phyloP scores from a whole-genome alignment of 1,284 basidiomycete genomes.

The Austroboletus rostrupii region DNA sequence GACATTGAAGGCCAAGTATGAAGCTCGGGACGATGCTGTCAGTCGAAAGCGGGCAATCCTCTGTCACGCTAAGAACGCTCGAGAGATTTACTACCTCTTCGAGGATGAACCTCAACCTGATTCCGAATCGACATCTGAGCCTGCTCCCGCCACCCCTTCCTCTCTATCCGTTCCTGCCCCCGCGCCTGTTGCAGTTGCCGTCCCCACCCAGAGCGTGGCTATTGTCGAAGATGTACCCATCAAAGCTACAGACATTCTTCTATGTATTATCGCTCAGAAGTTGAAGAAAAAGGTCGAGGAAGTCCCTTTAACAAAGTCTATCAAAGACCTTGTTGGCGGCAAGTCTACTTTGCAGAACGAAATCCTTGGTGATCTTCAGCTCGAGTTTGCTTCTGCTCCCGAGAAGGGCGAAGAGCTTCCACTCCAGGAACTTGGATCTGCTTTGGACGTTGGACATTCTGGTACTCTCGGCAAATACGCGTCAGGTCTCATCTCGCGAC shows the following conservation, averaged over 20 bases:
- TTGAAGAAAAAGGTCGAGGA: constrained; percentile 93
- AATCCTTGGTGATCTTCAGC: constrained; percentile 89
- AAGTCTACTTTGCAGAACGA: constrained; percentile 99
- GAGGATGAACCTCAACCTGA: constrained; percentile 75
- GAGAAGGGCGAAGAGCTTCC: constrained; percentile 98
- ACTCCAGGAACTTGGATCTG: constrained; percentile 90
- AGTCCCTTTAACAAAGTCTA: constrained; percentile 88
- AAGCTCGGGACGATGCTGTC: constrained; percentile 82
- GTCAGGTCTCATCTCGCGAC: constrained; percentile 85
- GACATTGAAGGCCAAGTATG: constrained; percentile 95
- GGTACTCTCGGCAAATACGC: constrained; percentile 95
- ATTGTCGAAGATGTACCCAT: constrained; percentile 87
- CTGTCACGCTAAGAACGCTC: constrained; percentile 92
- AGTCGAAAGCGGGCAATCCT: constrained; percentile 80
- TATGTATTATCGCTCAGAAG: constrained; percentile 93
- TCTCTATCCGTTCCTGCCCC: constrained; percentile 43
- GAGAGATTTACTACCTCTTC: constrained; percentile 97
- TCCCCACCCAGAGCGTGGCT: constrained; percentile 61
- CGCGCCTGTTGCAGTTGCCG: constrained; percentile 41
- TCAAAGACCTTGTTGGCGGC: constrained; percentile 97
- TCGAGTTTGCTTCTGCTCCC: constrained; percentile 87
- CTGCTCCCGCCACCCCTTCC: constrained; percentile 42
- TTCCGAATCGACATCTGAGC: constrained; percentile 40
- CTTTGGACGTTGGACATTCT: constrained; percentile 77
- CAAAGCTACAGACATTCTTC: constrained; percentile 88